A percentile compares a stretch with the other conserved stretches of the same genome.
phyloP scores from a whole-genome alignment of 306 rosid genomes.

The Vigna unguiculata region DNA sequence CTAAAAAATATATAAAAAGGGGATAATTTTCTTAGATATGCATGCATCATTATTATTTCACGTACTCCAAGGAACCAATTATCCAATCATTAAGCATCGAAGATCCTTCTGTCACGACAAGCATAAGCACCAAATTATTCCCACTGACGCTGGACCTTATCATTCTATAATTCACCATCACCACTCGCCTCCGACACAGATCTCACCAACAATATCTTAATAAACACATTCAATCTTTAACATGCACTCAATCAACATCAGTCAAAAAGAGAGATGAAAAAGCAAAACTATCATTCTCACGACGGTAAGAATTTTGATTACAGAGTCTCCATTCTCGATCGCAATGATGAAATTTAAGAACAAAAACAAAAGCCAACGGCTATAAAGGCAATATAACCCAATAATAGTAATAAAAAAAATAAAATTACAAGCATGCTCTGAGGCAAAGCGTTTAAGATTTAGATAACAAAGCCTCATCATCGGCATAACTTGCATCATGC shows the following conservation, averaged over 20 bases:
- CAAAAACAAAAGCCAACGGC: slow-evolving; percentile 22
- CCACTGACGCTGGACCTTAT: slow-evolving; percentile 35
- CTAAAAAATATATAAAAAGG: neutral
- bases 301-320: slow-evolving; percentile 27
- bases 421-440: slow-evolving; percentile 32
- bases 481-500: slow-evolving; percentile 55
- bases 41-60: neutral
- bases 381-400: neutral
- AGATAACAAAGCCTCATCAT: slow-evolving; percentile 41
- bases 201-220: slow-evolving; percentile 10
- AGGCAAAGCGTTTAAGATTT: slow-evolving; percentile 24
- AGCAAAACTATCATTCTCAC: slow-evolving; percentile 32
- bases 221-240: neutral
- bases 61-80: slow-evolving; percentile 28
- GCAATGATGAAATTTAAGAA: slow-evolving; percentile 31
- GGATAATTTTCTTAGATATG: neutral
- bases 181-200: slow-evolving; percentile 17
- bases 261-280: slow-evolving; percentile 10
- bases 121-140: slow-evolving; percentile 44
- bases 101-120: slow-evolving; percentile 57
- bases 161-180: slow-evolving; percentile 38
- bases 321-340: slow-evolving; percentile 34
- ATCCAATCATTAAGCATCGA: slow-evolving; percentile 48
- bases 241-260: neutral
- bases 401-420: too few relatives aligned